Evolutionary conservation across 371 early-diverging fungal species (phyloP).

Genomic region (Zopfochytrium polystomum): DNA sequence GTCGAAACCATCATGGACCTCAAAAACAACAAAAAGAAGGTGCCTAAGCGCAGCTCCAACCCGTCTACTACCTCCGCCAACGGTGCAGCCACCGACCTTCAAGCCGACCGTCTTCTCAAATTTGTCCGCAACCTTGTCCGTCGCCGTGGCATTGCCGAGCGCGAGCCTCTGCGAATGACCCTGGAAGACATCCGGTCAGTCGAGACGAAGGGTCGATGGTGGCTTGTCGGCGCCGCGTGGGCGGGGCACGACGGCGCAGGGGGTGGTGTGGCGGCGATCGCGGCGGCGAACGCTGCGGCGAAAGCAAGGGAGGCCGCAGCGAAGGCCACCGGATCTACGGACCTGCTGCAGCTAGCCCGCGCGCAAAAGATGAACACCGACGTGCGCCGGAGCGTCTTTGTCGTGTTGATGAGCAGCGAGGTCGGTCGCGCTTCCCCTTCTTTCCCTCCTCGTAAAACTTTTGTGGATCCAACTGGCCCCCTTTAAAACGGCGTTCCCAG

Average conservation of each 20-base stretch:
- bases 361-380: conserved; percentile 95
- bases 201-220: conserved; percentile 72
- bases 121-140: conserved; percentile 68
- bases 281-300: conserved; percentile 2
- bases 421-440: conserved; percentile 37
- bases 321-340: no score
- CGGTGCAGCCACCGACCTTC: conserved; percentile 29
- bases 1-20: conserved; percentile 86
- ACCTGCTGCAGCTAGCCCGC: conserved; percentile 73
- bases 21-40: conserved; percentile 88
- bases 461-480: neutral
- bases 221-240: conserved; percentile 56
- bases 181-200: conserved; percentile 83
- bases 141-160: conserved; percentile 52
- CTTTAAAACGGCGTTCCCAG: conserved; percentile 33
- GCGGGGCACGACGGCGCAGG: conserved; percentile 26
- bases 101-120: conserved; percentile 70
- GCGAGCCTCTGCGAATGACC: conserved; percentile 78
- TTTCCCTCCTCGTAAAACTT: conserved; percentile 1
- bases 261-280: neutral
- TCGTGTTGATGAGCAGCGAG: conserved; percentile 86
- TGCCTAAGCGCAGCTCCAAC: no score
- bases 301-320: no score
- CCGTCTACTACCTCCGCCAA: conserved; percentile 27
- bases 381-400: conserved; percentile 86